Evolutionary conservation across 108 stramenopile genomes (phyloP), one percentile per base, ranked within the genome.

Genomic region (Aurantiochytrium sp.): DNA sequence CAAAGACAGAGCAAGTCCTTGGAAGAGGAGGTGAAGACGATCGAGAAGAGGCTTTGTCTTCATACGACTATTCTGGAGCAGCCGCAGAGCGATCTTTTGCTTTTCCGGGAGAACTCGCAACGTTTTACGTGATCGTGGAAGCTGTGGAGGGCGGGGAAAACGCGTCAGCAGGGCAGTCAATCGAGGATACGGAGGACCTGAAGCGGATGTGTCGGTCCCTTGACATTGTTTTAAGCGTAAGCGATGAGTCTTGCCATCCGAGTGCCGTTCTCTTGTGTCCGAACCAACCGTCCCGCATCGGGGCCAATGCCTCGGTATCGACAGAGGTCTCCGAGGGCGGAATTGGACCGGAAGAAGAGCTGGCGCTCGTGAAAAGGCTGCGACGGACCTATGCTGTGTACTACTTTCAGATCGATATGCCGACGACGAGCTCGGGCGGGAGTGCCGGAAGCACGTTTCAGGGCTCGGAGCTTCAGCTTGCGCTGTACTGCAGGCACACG

Each of bases 331-430:
- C 25, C 0, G 76, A 47, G 42, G 12, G 14, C 76, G 23, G 51
- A 12, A 53, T 3, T 35, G 76, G 21, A n/a, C 21, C 21, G n/a
- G n/a, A n/a, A 59, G 64, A 69, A 18, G 8, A 69, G 25, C 64
- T 69, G 21, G 35, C 64, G 51, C 51, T 83, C 6, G 76, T 53
- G 45, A 53, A 83, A 45, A 43, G 45, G 16, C 28, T 83, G 49
- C 49, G 76, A 23, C 45, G 23, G 49, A 6, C 76, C 1, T 47
- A 47, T 18, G 76, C 76, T 8, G 76, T 83, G 76, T 83, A 83
- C 76, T 83, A 83, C 28, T 47, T 83, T 47, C 76, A 83, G 76
- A 53, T 83, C 51, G 76, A 83, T 23, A 53, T 83, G 49, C 76
- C 76, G 6, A 53, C 76, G n/a, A 53, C 76, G 51, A 83, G 76